These are phyloP conservation scores for Tolypocladium guangdongense DNA, from an alignment of 2,329 filamentous ascomycete genomes.

Conservation along the genomic window DNA sequence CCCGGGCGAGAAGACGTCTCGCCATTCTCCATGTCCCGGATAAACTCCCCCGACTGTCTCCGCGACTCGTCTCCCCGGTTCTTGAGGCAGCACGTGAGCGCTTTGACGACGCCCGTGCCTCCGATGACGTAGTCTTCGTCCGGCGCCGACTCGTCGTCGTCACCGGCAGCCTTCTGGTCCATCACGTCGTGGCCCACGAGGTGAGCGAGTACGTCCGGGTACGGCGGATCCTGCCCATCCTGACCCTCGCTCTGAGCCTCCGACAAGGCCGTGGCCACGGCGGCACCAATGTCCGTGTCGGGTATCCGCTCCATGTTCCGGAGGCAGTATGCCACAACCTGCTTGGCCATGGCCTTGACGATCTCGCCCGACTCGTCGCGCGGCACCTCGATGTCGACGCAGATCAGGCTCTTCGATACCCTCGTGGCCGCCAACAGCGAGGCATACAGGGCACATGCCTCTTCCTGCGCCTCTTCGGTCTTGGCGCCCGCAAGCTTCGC, in stretches of 20 bases:
- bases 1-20: conserved; percentile 30
- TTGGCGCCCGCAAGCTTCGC: conserved; percentile 60
- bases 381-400: conserved; percentile 85
- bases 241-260: conserved; percentile 21
- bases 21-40: conserved; percentile 40
- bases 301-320: conserved; percentile 78
- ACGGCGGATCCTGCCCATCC: conserved; percentile 29
- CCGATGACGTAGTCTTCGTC: conserved; percentile 95
- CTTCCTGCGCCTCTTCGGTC: conserved; percentile 74
- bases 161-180: conserved; percentile 36
- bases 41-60: conserved; percentile 39
- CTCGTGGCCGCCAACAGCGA: conserved; percentile 81
- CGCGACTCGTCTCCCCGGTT: conserved; percentile 58
- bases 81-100: conserved; percentile 78
- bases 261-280: conserved; percentile 31
- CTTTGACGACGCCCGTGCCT: conserved; percentile 90
- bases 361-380: conserved; percentile 74
- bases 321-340: conserved; percentile 89
- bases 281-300: conserved; percentile 47
- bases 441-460: conserved; percentile 87
- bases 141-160: conserved; percentile 59
- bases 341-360: conserved; percentile 82
- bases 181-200: conserved; percentile 62
- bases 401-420: conserved; percentile 73
- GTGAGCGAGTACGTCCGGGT: conserved; percentile 73